Base-by-base conservation (phyloP, 1,139 yeast genomes). In the Yamadazyma atmosphaerica region DNA sequence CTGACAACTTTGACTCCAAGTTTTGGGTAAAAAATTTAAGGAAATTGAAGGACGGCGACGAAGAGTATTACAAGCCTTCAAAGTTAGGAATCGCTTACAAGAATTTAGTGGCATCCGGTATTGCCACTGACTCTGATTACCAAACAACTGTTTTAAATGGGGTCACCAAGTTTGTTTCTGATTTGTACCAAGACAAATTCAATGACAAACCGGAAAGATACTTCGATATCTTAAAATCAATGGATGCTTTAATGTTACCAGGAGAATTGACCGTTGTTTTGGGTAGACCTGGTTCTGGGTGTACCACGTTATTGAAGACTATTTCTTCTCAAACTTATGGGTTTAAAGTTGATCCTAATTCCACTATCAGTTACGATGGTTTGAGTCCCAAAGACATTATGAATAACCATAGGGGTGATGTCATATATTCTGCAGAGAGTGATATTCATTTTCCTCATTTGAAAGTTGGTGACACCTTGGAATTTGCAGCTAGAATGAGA, bases 51-150 rank as follows among this genome's bases (percentile, higher is more conserved):
- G 53, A 49, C 10, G 37, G 71, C 15, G 86, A 83, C 48, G 80
- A 82, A 0, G 88, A 81, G 3, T 73, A 79, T 52, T 85, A 78
- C 59, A 80, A 81, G 50, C 80, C 80, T 11, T 71, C 80, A 27
- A 69, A 77, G 13, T 63, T 86, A 41, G 95, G 95, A 9, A 68
- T 88, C 27, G 74, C 84, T 3, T 88, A 82, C 70, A 74, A 76
- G 43, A 64, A 85, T 50, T 63, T 88, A 48, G 63, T 85, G 40
- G 94, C 90, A 1, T 76, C 72, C 47, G 96, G 96, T 42, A 74
- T 74, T 42, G 89, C 92, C 9, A 70, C 84, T 4, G 94, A 84
- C 53, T 76, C 89, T 2, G 92, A 86, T 52, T 88, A 83, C 61
- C 95, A 86, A 60, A 68, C 84, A 17, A 86, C 89, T 1, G 81